Base-by-base conservation (phyloP, 768 basidiomycete genomes). In the Lentinula detonsa region DNA sequence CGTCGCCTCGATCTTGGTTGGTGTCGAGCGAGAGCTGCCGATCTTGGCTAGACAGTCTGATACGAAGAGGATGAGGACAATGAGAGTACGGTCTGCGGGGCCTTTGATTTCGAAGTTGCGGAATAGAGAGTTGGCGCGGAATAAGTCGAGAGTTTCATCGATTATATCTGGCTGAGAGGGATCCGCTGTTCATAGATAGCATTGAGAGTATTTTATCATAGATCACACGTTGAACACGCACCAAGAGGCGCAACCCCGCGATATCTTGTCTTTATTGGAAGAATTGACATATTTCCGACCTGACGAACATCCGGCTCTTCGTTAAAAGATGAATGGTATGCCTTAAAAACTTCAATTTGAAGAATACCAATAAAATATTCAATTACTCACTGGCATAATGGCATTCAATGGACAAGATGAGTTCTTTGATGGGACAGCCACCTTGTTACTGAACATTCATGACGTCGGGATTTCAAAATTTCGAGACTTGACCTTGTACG, bases 51-150 rank as follows among this genome's bases (percentile, higher is more conserved):
- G 86, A 73, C 96, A 98, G 76, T 99, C 97, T 49, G 95, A 98
- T 69, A 98, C 86, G 77, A 90, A 99, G 71, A 99, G 89, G 73
- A 98, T 97, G 69, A 98, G 86, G 72, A 98, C 85, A 79, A 99
- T 98, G 70, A 99, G 83, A 43, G 93, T 87, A 61, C 95, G 88
- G 80, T 97, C 95, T 56, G 95, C 94, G 59, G 93, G 92, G 16
- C 95, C 95, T 73, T 98, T 96, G 84, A 99, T 98, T 80, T 99
- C 97, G 68, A 98, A 99, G 78, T 98, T 98, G 70, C 97, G 90
- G 78, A 99, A 99, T 63, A 99, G 88, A 40, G 95, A 97, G 76
- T 99, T 99, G 69, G 96, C 95, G 59, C 97, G 91, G 78, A 99
- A 99, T 62, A 98, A 86, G 76, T 96, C 92, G 50, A 99, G 80